These are phyloP conservation scores for Neofusicoccum kwambonambiense DNA, from an alignment of 2,329 filamentous ascomycete species.

Conservation along the genomic window DNA sequence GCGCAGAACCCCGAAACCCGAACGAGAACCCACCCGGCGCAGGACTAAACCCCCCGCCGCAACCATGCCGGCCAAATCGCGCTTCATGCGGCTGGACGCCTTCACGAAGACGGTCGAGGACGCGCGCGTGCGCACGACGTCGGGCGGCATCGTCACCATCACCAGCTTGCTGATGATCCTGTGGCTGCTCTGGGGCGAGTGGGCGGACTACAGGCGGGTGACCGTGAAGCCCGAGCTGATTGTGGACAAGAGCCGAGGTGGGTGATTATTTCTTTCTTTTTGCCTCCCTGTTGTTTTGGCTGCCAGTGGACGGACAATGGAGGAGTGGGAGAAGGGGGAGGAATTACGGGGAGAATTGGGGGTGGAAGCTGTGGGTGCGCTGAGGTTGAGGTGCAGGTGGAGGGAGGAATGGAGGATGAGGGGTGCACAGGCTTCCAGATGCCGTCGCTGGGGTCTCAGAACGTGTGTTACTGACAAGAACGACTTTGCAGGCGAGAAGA, in stretches of 20 bases:
- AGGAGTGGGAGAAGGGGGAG: background rate
- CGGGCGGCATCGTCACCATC: conserved; percentile 92
- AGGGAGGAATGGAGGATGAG: background rate
- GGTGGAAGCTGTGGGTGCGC: background rate
- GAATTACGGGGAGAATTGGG: background rate
- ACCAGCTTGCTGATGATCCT: conserved; percentile 83
- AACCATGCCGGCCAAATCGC: conserved; percentile 81
- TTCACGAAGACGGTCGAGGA: conserved; percentile 99
- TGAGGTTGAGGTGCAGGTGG: background rate
- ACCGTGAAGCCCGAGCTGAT: conserved; percentile 88
- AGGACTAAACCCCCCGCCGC: background rate
- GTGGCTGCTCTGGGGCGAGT: conserved; percentile 91
- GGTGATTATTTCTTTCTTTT: conserved; percentile 23
- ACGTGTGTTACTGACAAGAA: conserved; percentile 9
- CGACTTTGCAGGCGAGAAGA: conserved; percentile 71
- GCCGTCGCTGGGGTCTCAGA: too few relatives aligned
- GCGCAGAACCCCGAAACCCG: too few relatives aligned
- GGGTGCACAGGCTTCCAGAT: background rate
- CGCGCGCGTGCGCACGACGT: conserved; percentile 92
- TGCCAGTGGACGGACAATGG: background rate
- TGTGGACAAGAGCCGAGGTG: conserved; percentile 94
- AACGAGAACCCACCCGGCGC: background rate
- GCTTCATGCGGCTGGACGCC: conserved; percentile 95
- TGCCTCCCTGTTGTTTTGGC: background rate
- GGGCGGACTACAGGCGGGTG: conserved; percentile 85